phyloP scores from a whole-genome alignment of 768 basidiomycete genomes.

The Russula emetica region DNA sequence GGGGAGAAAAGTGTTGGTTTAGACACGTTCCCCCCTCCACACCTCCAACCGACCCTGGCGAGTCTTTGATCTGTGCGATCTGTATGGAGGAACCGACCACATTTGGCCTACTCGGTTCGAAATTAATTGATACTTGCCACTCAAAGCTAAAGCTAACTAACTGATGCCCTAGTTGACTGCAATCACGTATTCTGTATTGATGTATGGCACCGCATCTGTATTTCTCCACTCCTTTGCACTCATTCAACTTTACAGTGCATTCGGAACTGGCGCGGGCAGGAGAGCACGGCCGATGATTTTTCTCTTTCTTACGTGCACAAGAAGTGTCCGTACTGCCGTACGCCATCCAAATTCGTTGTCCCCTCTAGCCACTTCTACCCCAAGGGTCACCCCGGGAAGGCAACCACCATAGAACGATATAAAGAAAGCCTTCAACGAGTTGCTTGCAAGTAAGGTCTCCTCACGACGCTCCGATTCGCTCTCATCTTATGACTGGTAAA shows the following conservation, averaged over 20 bases:
- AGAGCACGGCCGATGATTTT: conserved; percentile 48
- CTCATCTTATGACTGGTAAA: conserved; percentile 7
- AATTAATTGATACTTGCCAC: background rate
- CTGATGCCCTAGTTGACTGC: conserved; percentile 51
- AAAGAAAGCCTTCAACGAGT: conserved; percentile 70
- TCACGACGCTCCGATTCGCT: background rate
- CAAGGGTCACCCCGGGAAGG: conserved; percentile 51
- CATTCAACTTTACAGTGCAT: conserved; percentile 52
- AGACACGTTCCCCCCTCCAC: conserved; percentile 42
- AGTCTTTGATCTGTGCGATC: conserved; percentile 59
- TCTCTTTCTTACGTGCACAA: conserved; percentile 59
- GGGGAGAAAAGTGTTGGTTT: conserved; percentile 75
- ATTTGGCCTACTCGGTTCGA: conserved; percentile 62
- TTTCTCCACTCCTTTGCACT: background rate
- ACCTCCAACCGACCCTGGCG: conserved; percentile 24
- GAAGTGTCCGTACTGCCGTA: conserved; percentile 75
- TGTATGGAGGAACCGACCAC: conserved; percentile 69
- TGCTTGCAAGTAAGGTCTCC: conserved; percentile 53
- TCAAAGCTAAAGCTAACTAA: conserved; percentile 19
- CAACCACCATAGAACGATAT: conserved; percentile 49
- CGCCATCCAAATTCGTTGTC: conserved; percentile 60
- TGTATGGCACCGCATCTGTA: conserved; percentile 37
- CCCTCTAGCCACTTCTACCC: conserved; percentile 69
- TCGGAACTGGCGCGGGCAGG: conserved; percentile 68
- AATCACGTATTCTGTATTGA: conserved; percentile 74